Evolutionary conservation across 352 stramenopile species (phyloP).

Genomic region (Pythium graminicola): DNA sequence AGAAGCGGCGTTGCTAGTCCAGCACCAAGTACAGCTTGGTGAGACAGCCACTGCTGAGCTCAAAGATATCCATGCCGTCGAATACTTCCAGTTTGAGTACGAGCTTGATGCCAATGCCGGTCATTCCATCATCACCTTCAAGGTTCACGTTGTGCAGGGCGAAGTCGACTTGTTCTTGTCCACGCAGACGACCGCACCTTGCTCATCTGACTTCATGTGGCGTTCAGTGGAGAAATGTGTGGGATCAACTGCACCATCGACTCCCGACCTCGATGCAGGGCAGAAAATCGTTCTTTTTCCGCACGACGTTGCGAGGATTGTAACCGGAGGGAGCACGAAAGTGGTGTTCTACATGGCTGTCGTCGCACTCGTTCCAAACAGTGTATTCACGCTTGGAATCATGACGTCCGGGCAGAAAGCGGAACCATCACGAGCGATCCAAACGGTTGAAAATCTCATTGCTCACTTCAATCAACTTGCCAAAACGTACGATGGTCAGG

Average conservation of each 20-base stretch:
- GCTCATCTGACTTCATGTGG: conserved; percentile 68
- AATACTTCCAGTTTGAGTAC: conserved; percentile 64
- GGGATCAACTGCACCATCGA: not conserved
- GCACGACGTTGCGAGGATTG: conserved; percentile 33
- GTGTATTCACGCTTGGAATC: conserved; percentile 39
- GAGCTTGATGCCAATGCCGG: not conserved
- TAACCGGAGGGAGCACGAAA: not conserved
- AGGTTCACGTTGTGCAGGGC: conserved; percentile 36
- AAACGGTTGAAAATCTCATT: conserved; percentile 62
- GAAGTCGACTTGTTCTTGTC: conserved; percentile 66
- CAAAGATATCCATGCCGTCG: conserved; percentile 12
- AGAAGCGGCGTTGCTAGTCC: conserved; percentile 46
- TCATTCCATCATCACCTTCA: conserved; percentile 47
- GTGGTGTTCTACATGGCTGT: conserved; percentile 56
- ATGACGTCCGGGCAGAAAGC: conserved; percentile 65
- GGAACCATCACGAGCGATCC: conserved; percentile 45
- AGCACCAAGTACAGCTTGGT: conserved; percentile 47
- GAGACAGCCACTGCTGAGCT: conserved; percentile 31
- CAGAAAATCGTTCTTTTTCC: conserved; percentile 58
- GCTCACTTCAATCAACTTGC: conserved; percentile 56
- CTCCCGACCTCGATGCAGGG: conserved; percentile 8
- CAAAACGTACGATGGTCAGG: conserved; percentile 28
- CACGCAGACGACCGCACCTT: conserved; percentile 57
- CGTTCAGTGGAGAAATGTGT: conserved; percentile 17
- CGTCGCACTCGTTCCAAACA: conserved; percentile 32